phyloP scores from a whole-genome alignment of 176 grass and related monocot genomes.

The Musa troglodytarum region DNA sequence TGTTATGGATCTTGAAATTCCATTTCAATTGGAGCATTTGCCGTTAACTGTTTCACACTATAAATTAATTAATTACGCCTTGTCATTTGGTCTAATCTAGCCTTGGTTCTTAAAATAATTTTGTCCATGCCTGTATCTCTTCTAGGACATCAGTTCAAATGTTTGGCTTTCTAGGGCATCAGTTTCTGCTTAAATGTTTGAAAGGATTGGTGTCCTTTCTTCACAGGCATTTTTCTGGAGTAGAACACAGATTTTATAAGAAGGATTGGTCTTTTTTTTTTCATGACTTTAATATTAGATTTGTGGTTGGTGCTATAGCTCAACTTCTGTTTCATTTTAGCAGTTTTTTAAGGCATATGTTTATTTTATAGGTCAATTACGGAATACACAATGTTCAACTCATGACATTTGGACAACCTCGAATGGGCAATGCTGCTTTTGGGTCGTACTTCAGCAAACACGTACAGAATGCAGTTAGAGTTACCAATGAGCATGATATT shows the following conservation, averaged over 20 bases:
- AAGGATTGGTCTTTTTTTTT: not conserved
- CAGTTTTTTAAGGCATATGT: not conserved
- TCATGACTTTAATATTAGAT: not conserved
- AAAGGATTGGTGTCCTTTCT: not conserved
- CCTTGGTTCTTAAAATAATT: too few relatives aligned
- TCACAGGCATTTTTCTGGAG: not conserved
- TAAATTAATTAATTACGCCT: too few relatives aligned
- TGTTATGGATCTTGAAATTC: too few relatives aligned
- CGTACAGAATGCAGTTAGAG: slow-evolving; percentile 13
- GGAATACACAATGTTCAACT: slow-evolving; percentile 21
- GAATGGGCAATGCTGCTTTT: slow-evolving; percentile 17
- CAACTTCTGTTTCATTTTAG: not conserved
- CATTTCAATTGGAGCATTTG: too few relatives aligned
- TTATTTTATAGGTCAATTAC: slow-evolving; percentile 9
- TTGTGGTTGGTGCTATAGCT: not conserved
- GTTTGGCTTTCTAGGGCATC: not conserved
- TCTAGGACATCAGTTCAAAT: too few relatives aligned
- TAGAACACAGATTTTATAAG: not conserved
- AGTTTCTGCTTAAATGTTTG: not conserved
- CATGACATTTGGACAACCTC: slow-evolving; percentile 24
- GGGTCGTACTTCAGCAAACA: slow-evolving; percentile 9
- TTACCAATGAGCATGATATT: slow-evolving; percentile 16
- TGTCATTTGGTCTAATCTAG: too few relatives aligned
- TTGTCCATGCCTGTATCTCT: too few relatives aligned
- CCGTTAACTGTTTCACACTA: too few relatives aligned